Percentiles rank a stretch among this genome's conserved stretches.
phyloP scores from a whole-genome alignment of 352 stramenopile species.

The Globisporangium camurandrum region DNA sequence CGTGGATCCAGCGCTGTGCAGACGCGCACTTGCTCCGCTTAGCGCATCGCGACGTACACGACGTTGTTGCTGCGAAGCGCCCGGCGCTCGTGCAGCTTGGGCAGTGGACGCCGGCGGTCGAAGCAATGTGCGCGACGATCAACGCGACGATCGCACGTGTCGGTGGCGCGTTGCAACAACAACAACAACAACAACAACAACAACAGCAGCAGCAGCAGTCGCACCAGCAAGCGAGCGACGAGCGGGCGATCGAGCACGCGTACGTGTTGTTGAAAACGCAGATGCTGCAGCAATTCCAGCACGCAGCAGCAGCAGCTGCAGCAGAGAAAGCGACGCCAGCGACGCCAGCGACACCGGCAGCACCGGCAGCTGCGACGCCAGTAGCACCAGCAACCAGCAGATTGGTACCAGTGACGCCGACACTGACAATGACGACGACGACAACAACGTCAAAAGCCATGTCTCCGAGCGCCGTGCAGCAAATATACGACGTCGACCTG shows the following conservation, averaged over 20 bases:
- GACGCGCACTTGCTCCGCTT: conserved; percentile 44
- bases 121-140: conserved; percentile 52
- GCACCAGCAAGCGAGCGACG: conserved; percentile 10
- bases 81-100: conserved; percentile 26
- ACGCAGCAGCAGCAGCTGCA: conserved; percentile 16
- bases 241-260: conserved; percentile 35
- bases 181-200: conserved; percentile 2
- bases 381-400: neutral
- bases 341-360: conserved; percentile 30
- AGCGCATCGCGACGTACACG: conserved; percentile 44
- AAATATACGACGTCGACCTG: conserved; percentile 65
- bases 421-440: neutral
- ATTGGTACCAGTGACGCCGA: neutral
- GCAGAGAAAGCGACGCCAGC: conserved; percentile 13
- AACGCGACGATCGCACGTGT: conserved; percentile 43
- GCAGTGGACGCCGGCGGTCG: conserved; percentile 43
- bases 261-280: conserved; percentile 60
- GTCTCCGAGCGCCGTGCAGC: conserved; percentile 48
- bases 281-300: conserved; percentile 37
- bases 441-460: conserved; percentile 12
- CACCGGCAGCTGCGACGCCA: conserved; percentile 24
- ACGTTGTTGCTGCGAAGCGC: conserved; percentile 28
- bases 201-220: conserved; percentile 6
- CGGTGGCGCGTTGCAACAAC: conserved; percentile 17
- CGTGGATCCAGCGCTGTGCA: conserved; percentile 47